Conservation (phyloP, 371 early-diverging fungal genomes). For the Smittium mucronatum region DNA sequence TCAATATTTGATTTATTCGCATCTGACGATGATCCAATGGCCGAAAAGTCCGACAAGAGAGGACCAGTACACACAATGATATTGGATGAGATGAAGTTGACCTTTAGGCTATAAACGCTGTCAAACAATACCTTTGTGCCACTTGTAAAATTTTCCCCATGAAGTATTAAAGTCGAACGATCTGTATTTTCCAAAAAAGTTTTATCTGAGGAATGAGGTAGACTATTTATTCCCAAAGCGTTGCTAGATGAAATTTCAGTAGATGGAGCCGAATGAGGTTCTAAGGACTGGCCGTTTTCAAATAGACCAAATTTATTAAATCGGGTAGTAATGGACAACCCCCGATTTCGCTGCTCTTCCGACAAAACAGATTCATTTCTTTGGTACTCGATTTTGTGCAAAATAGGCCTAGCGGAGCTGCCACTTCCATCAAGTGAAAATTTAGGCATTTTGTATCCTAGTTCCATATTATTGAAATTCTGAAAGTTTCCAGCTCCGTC, state of each 20-base stretch:
- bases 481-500: not conserved
- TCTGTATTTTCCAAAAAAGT: not conserved
- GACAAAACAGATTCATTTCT: not conserved
- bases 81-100: slow-evolving; percentile 26
- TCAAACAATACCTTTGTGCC: slow-evolving; percentile 58
- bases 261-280: not conserved
- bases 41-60: slow-evolving; percentile 19
- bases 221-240: not conserved
- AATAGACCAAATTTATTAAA: not conserved
- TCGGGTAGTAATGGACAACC: not conserved
- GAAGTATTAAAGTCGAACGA: slow-evolving; percentile 15
- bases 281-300: not conserved
- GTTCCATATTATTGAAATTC: not conserved
- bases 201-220: not conserved
- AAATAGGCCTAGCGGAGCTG: not conserved
- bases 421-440: not conserved
- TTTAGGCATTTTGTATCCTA: not conserved
- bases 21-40: not conserved
- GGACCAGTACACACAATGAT: slow-evolving; percentile 28
- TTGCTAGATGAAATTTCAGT: not conserved
- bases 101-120: slow-evolving; percentile 18
- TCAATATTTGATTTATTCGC: not conserved
- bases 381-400: not conserved
- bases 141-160: slow-evolving; percentile 50
- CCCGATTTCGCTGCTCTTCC: not conserved